phyloP scores from a whole-genome alignment of 257 asterid species.

The Przewalskia tangutica region DNA sequence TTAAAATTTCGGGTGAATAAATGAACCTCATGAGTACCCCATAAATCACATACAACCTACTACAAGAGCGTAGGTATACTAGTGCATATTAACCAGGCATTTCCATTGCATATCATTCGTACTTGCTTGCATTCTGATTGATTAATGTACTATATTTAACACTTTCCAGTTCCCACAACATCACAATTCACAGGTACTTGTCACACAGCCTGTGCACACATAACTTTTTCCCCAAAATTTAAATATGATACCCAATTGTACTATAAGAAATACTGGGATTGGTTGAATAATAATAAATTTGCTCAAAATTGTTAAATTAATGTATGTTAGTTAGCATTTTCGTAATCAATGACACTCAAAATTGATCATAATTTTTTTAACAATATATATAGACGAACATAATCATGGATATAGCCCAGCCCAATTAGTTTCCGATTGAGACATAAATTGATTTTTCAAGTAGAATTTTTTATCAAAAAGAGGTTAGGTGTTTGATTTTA shows the following conservation, averaged over 20 bases:
- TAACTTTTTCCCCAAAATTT: neutral
- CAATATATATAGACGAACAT: neutral
- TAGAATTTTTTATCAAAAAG: too few relatives aligned
- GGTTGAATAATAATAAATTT: neutral
- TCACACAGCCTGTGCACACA: too few relatives aligned
- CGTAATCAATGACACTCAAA: conserved; percentile 10
- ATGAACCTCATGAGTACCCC: too few relatives aligned
- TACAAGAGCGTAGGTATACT: too few relatives aligned
- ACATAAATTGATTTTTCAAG: neutral
- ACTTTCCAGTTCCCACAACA: neutral
- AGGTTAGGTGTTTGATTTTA: too few relatives aligned
- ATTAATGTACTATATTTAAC: neutral
- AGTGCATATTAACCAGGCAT: too few relatives aligned
- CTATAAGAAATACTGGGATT: too few relatives aligned
- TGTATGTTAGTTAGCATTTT: neutral
- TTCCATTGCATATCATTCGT: too few relatives aligned
- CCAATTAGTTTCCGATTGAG: neutral
- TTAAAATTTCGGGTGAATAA: too few relatives aligned
- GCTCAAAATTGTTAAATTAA: neutral
- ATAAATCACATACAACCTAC: too few relatives aligned
- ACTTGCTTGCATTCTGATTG: too few relatives aligned
- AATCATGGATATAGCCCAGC: neutral
- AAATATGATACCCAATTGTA: neutral
- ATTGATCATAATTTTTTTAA: neutral
- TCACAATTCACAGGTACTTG: neutral